Evolutionary conservation across 2,329 filamentous ascomycete genomes (phyloP), one percentile per base, ranked within the genome.

Genomic region (Dactylellina leptospora): DNA sequence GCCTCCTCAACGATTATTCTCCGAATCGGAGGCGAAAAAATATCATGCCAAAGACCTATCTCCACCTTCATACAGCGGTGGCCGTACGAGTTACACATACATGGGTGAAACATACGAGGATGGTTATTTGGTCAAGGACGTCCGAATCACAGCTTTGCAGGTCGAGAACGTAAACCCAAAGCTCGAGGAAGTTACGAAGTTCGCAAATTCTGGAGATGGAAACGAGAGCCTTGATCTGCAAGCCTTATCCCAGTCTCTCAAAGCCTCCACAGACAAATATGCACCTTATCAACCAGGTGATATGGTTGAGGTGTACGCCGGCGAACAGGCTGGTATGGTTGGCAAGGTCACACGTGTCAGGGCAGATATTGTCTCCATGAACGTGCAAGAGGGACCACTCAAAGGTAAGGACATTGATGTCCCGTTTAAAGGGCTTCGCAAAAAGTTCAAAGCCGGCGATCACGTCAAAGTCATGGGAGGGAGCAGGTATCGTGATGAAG

Each of bases 391-490:
- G 77, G 95, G 95, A 48, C 89, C 90, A 40, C 83, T 97, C 25
- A 84, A 83, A 55, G 93, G 93, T 8, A 90, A 96, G 79, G 88
- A 85, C 3, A 95, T 99, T 47, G 93, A 97, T 79, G 93, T 96
- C 9, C 95, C 95, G 0, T 90, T 92, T 74, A 96, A 95, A 81
- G 91, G 91, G 45, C 84, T 99, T 23, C 90, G 95, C 66, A 99
- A 99, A 81, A 87, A 91, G 27, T 99, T 99, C 85, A 88, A 86
- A 75, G 86, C 93, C 74, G 95, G 95, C 83, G 95, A 99, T 78
- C 95, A 99, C 78, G 95, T 99, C 82, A 97, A 97, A 82, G 95
- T 99, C 76, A 96, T 97, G 78, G 93, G 95, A 61, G 93, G 93
- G 38, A 96, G 93, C 82, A 90, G 92, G 76, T 97, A 93, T 80